Evolutionary conservation across 2,329 filamentous ascomycete species (phyloP).

Genomic region (Didymosphaeria variabile): DNA sequence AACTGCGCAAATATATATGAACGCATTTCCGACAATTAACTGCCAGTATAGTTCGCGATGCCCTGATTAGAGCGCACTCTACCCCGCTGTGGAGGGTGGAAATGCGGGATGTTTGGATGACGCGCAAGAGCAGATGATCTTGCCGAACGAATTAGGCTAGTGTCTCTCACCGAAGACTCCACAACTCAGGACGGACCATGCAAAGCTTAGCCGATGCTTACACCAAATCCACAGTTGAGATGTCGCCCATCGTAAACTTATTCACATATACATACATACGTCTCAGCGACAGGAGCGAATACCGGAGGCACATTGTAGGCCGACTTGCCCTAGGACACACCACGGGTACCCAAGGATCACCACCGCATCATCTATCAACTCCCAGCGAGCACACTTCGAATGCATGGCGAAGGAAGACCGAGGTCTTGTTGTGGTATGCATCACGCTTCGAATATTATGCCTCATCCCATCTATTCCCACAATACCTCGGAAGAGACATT

Average conservation of each 20-base stretch:
- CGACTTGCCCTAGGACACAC: not conserved
- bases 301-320: not conserved
- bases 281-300: not conserved
- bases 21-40: not conserved
- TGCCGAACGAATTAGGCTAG: slow-evolving; percentile 1
- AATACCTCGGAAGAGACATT: not conserved
- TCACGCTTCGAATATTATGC: not conserved
- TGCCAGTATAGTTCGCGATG: not conserved
- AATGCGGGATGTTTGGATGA: slow-evolving; percentile 10
- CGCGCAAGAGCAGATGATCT: slow-evolving; percentile 2
- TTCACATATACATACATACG: not conserved
- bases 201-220: not conserved
- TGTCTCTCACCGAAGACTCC: not conserved
- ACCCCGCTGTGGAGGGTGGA: slow-evolving; percentile 7
- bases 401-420: slow-evolving; percentile 25
- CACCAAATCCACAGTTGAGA: not conserved
- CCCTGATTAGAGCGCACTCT: slow-evolving; percentile 1
- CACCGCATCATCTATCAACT: not conserved
- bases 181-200: not conserved
- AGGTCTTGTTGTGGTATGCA: slow-evolving; percentile 38
- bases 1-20: not conserved
- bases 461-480: not conserved
- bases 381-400: not conserved
- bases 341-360: no score
- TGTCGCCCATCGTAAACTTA: not conserved